Evolutionary conservation across 2,329 filamentous ascomycete species (phyloP).

Genomic region (Fusarium concolor): DNA sequence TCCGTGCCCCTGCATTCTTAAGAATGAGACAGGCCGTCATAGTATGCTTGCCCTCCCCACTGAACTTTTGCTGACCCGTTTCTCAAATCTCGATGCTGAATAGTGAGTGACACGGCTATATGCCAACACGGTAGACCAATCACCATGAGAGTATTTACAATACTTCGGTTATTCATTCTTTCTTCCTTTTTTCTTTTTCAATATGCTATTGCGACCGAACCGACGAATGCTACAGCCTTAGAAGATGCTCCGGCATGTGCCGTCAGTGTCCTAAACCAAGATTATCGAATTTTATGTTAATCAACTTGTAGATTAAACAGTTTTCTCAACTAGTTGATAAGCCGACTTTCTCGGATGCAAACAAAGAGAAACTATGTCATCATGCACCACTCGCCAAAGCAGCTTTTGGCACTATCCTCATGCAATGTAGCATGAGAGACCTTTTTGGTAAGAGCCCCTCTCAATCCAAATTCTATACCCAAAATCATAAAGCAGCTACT

Average conservation of each 20-base stretch:
- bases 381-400: background rate
- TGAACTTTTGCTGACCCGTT: too few species aligned
- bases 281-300: background rate
- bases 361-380: background rate
- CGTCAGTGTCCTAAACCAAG: rapidly evolving
- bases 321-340: background rate
- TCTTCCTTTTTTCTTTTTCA: background rate
- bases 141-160: conserved; percentile 1
- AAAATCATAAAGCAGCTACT: background rate
- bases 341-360: background rate
- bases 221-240: background rate
- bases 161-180: background rate
- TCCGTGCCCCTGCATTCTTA: conserved; percentile 3
- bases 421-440: background rate
- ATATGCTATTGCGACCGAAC: background rate
- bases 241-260: background rate
- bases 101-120: too few species aligned
- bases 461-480: too few species aligned
- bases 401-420: background rate
- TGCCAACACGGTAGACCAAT: background rate
- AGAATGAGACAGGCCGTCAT: background rate
- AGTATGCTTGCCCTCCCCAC: background rate
- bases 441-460: background rate
- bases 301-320: background rate
- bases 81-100: background rate